Conservation (phyloP, 2,329 filamentous ascomycete genomes). For the Teratosphaeria nubilosa region DNA sequence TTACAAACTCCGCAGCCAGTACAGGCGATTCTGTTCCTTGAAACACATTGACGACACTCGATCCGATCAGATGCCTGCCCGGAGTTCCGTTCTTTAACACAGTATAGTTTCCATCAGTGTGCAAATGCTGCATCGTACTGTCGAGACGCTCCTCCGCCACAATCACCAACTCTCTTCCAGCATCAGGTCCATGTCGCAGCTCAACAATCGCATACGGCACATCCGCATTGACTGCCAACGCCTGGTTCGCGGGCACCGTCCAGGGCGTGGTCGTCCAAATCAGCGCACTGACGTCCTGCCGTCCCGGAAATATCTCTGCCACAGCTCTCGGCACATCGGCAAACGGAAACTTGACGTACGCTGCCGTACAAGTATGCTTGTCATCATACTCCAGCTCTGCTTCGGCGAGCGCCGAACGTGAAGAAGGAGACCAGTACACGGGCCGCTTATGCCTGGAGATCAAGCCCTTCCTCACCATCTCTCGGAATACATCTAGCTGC, state of each 20-base stretch:
- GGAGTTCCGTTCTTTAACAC: background rate
- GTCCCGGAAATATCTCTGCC: conserved; percentile 21
- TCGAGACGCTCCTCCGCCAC: conserved; percentile 63
- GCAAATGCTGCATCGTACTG: conserved; percentile 39
- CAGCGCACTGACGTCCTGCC: conserved; percentile 59
- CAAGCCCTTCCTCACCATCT: conserved; percentile 58
- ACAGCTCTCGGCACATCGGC: conserved; percentile 37
- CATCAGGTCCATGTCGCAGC: background rate
- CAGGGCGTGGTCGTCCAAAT: conserved; percentile 98
- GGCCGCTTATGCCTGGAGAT: conserved; percentile 73
- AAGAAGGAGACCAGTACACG: conserved; percentile 79
- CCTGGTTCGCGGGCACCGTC: conserved; percentile 88
- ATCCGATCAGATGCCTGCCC: background rate
- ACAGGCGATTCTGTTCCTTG: conserved; percentile 48
- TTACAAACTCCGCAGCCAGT: conserved; percentile 80
- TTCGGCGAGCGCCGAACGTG: conserved; percentile 68
- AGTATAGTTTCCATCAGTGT: conserved; percentile 32
- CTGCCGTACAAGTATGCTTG: conserved; percentile 58
- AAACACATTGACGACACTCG: conserved; percentile 21
- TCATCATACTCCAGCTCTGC: conserved; percentile 79
- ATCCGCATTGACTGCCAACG: conserved; percentile 56
- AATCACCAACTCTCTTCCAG: conserved; percentile 42
- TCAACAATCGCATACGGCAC: conserved; percentile 9
- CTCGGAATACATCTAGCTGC: conserved; percentile 65
- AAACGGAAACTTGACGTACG: conserved; percentile 73